Evolutionary conservation across 2,329 filamentous ascomycete genomes (phyloP).

Genomic region (Sclerotinia minor): DNA sequence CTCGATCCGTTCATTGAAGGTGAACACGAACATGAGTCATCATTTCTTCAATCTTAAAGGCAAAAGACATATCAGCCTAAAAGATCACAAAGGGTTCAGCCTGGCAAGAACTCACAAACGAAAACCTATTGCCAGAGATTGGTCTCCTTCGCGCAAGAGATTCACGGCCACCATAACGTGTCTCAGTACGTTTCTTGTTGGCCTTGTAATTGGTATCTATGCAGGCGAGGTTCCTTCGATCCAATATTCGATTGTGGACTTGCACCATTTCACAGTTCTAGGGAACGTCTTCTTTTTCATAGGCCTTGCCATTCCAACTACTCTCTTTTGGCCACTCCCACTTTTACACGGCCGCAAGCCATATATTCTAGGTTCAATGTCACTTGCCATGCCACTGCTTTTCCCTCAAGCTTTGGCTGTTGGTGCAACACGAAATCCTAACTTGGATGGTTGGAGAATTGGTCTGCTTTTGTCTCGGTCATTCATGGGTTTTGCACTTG

Average conservation of each 20-base stretch:
- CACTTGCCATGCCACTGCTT: slow-evolving; percentile 68
- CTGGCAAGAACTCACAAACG: slow-evolving; percentile 56
- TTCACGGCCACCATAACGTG: slow-evolving; percentile 69
- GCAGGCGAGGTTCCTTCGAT: slow-evolving; percentile 77
- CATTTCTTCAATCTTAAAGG: slow-evolving; percentile 47
- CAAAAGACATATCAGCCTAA: slow-evolving; percentile 56
- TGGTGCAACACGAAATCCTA: slow-evolving; percentile 55
- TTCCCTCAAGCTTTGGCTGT: slow-evolving; percentile 74
- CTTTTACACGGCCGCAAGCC: slow-evolving; percentile 75
- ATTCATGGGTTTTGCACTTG: slow-evolving; percentile 67
- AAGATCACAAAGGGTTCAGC: slow-evolving; percentile 51
- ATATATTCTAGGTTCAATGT: slow-evolving; percentile 69
- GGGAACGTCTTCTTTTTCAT: slow-evolving; percentile 74
- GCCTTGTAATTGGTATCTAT: slow-evolving; percentile 72
- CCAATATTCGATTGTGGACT: slow-evolving; percentile 73
- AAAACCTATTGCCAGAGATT: slow-evolving; percentile 71
- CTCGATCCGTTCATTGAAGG: slow-evolving; percentile 26
- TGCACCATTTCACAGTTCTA: slow-evolving; percentile 65
- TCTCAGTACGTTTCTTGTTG: slow-evolving; percentile 69
- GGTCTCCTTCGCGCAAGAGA: slow-evolving; percentile 65
- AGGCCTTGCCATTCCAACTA: slow-evolving; percentile 67
- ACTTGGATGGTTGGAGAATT: slow-evolving; percentile 56
- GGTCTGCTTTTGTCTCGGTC: slow-evolving; percentile 63
- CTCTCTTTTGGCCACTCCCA: slow-evolving; percentile 72
- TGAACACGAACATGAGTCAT: slow-evolving; percentile 27